Percentiles rank a stretch among this genome's conserved stretches.
Conservation (phyloP, 2,329 filamentous ascomycete genomes). For the Curvularia sp. region DNA sequence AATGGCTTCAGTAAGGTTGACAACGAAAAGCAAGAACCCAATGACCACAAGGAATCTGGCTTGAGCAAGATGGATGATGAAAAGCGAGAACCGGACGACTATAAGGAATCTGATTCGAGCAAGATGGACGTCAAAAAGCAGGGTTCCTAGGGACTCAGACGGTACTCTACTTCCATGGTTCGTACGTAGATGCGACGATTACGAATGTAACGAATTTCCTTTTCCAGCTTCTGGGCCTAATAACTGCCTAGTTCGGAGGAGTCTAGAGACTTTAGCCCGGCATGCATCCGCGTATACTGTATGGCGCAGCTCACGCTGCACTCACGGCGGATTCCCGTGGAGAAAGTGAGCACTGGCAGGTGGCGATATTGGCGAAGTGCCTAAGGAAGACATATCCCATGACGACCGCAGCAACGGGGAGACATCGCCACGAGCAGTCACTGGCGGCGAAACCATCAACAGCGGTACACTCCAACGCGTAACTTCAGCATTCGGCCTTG, state of each 20-base stretch:
- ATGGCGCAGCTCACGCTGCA: not conserved
- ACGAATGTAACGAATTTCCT: constrained; percentile 1
- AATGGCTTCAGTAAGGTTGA: constrained; percentile 2
- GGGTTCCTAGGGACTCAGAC: not conserved
- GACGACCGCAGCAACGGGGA: constrained; percentile 21
- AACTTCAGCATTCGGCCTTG: not conserved
- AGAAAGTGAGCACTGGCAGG: constrained; percentile 19
- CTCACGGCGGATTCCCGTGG: constrained; percentile 4
- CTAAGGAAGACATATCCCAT: constrained; percentile 5
- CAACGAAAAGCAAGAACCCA: not conserved
- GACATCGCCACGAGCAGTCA: constrained; percentile 9
- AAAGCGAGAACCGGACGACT: constrained; percentile 5
- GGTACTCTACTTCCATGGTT: not conserved
- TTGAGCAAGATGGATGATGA: constrained; percentile 8
- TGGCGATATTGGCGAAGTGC: constrained; percentile 13
- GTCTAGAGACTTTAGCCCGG: too few relatives aligned
- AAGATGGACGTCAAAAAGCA: constrained; percentile 15
- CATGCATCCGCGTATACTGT: too few relatives aligned
- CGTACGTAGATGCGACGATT: constrained; percentile 1
- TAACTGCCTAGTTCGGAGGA: not conserved
- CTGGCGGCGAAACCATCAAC: constrained; percentile 14
- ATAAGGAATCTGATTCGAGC: constrained; percentile 5
- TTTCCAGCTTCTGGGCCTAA: not conserved
- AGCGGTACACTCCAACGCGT: constrained; percentile 5
- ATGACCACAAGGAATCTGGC: constrained; percentile 12